Conservation (phyloP, 2,329 filamentous ascomycete genomes). For the Samsoniella hepiali region DNA sequence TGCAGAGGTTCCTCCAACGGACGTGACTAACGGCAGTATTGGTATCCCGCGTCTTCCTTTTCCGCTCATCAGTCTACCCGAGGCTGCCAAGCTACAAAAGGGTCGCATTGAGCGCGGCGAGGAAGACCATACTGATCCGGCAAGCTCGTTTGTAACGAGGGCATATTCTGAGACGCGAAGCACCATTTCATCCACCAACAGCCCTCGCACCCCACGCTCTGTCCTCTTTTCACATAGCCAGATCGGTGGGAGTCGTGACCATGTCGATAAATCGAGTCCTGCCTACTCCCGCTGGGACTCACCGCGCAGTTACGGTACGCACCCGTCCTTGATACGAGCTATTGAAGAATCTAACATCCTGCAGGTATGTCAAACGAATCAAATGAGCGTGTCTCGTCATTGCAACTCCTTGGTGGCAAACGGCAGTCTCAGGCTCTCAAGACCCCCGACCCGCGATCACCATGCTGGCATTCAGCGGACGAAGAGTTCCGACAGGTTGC, state of each 20-base stretch:
- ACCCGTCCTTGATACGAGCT: rapidly evolving
- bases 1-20: neutral
- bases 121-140: slow-evolving; percentile 36
- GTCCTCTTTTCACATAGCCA: slow-evolving; percentile 18
- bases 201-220: slow-evolving; percentile 29
- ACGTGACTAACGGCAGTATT: neutral
- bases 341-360: neutral
- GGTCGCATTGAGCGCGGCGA: slow-evolving; percentile 33
- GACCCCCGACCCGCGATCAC: slow-evolving; percentile 10
- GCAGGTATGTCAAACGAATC: slow-evolving; percentile 5
- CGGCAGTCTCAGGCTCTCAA: slow-evolving; percentile 4
- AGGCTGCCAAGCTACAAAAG: slow-evolving; percentile 35
- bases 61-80: slow-evolving; percentile 36
- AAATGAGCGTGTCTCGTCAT: slow-evolving; percentile 12
- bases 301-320: slow-evolving; percentile 6
- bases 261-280: neutral
- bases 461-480: slow-evolving; percentile 14
- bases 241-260: neutral
- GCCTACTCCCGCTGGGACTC: slow-evolving; percentile 14
- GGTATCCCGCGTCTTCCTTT: slow-evolving; percentile 33
- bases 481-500: slow-evolving; percentile 19
- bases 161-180: slow-evolving; percentile 31
- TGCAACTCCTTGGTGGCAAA: slow-evolving; percentile 10
- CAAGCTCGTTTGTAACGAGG: slow-evolving; percentile 28
- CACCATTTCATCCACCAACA: slow-evolving; percentile 27